A percentile compares a stretch with the other conserved stretches of the same genome.
phyloP scores from a whole-genome alignment of 805 yeast species.

The Saccharomycopsis amapae region DNA sequence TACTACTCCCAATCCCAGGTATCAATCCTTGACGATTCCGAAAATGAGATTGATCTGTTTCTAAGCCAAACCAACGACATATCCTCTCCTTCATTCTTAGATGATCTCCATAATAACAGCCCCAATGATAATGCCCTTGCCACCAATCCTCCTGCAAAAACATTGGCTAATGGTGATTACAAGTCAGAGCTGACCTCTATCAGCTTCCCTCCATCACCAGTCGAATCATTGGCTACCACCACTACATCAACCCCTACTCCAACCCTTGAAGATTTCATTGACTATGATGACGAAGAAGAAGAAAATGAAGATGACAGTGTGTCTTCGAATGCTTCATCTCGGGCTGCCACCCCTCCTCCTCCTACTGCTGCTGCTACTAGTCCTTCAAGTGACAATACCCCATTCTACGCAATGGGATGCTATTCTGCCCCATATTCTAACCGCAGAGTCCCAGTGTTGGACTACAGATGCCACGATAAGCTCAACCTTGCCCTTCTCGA shows the following conservation, averaged over 20 bases:
- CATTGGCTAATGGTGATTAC: background rate
- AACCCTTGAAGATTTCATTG: conserved; percentile 9
- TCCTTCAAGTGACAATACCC: background rate
- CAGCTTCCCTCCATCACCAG: background rate
- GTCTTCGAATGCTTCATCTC: background rate
- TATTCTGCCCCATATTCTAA: conserved; percentile 26
- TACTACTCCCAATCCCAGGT: conserved; percentile 8
- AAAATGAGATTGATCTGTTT: too few relatives aligned
- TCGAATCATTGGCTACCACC: too few relatives aligned
- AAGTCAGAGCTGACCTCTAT: too few relatives aligned
- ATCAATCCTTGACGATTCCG: background rate
- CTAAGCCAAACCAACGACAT: background rate
- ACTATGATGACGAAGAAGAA: background rate
- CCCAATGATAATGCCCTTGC: background rate
- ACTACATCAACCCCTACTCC: background rate
- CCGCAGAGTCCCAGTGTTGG: background rate
- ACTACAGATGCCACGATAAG: conserved; percentile 15
- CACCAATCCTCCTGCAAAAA: background rate
- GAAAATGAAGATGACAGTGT: background rate
- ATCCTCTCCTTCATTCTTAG: background rate
- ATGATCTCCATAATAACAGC: background rate
- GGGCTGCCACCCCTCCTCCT: background rate
- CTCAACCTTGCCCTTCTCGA: conserved; percentile 1
- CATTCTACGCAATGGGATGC: conserved; percentile 14
- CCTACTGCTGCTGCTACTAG: background rate